These are phyloP conservation scores for Lecanosticta acicola DNA, from an alignment of 2,329 filamentous ascomycete species.

Conservation along the genomic window DNA sequence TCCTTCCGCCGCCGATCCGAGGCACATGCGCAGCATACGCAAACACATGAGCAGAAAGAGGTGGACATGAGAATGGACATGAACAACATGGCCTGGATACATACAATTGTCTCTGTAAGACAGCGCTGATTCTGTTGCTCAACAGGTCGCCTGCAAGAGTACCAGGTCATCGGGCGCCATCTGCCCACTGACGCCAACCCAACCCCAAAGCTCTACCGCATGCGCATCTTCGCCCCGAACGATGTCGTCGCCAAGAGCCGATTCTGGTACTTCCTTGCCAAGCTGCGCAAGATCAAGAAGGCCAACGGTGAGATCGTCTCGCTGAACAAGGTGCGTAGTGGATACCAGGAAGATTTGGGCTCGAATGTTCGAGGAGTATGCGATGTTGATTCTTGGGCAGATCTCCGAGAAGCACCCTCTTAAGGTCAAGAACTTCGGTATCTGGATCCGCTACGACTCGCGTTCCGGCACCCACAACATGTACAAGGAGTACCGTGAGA, in stretches of 20 bases:
- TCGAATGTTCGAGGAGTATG: neutral
- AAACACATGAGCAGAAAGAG: conserved; percentile 25
- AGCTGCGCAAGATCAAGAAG: conserved; percentile 99
- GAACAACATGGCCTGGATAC: conserved; percentile 4
- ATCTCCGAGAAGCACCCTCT: conserved; percentile 98
- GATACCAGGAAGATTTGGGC: neutral
- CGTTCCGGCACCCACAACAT: conserved; percentile 99
- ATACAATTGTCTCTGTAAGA: conserved; percentile 25
- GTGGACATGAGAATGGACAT: conserved; percentile 13
- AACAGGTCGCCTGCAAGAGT: conserved; percentile 98
- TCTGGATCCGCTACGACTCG: conserved; percentile 99
- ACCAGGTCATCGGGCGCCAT: conserved; percentile 99
- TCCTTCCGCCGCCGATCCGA: conserved; percentile 14
- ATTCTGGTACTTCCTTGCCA: conserved; percentile 99
- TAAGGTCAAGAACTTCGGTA: conserved; percentile 99
- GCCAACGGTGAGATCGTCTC: conserved; percentile 98
- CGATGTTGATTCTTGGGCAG: conserved; percentile 42
- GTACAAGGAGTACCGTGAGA: conserved; percentile 99
- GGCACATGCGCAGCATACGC: conserved; percentile 8
- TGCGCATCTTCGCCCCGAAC: conserved; percentile 99
- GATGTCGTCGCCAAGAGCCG: conserved; percentile 97
- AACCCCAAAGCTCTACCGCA: conserved; percentile 97
- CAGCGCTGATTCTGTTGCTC: conserved; percentile 34
- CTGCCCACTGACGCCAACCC: conserved; percentile 96
- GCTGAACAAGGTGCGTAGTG: conserved; percentile 71